phyloP scores from a whole-genome alignment of 1,284 basidiomycete species.

The Rhodotorula sp. region DNA sequence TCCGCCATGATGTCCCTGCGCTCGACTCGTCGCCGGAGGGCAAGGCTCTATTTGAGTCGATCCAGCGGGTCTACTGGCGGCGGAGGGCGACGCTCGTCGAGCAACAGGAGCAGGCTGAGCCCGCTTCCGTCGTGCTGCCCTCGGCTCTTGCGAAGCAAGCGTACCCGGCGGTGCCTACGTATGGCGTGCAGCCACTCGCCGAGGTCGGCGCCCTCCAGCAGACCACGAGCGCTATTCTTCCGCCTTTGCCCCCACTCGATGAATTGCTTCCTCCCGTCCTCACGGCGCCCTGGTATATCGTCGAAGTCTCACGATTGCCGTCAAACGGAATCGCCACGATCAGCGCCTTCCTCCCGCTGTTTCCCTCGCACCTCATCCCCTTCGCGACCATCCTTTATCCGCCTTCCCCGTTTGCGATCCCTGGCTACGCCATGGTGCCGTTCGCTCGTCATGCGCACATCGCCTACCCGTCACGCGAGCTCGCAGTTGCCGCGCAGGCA shows the following conservation, averaged over 20 bases:
- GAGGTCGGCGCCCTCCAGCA: background rate
- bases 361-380: background rate
- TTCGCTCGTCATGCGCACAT: background rate
- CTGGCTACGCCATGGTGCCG: background rate
- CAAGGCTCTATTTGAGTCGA: background rate
- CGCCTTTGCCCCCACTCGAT: background rate
- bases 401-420: background rate
- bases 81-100: background rate
- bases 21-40: too few species aligned
- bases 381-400: background rate
- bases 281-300: background rate
- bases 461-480: background rate
- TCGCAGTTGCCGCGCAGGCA: conserved; percentile 1
- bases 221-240: too few species aligned
- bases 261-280: background rate
- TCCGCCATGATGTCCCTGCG: background rate
- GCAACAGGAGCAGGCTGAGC: background rate
- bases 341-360: background rate
- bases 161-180: too few species aligned
- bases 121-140: background rate
- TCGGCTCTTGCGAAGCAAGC: background rate
- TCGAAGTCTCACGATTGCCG: conserved; percentile 1
- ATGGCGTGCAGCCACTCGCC: background rate
- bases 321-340: background rate
- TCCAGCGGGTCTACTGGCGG: conserved; percentile 11